Base-by-base conservation (phyloP, 1,284 basidiomycete species). In the Mycena citricolor region DNA sequence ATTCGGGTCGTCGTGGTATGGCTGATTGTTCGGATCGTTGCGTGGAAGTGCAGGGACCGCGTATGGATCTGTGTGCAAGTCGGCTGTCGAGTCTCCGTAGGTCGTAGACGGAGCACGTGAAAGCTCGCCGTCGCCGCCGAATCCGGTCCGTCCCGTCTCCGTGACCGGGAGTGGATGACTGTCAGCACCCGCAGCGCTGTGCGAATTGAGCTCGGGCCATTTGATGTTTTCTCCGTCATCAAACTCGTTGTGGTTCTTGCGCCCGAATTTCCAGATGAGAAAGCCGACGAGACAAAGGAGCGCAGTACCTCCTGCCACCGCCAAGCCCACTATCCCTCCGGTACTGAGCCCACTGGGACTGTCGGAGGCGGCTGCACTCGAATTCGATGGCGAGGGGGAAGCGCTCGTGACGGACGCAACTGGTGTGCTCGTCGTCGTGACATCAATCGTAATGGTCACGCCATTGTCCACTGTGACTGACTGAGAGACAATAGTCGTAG, bases 41-140 rank as follows among this genome's bases (percentile, higher is more conserved):
- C 88, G 85, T 8, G 86, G 86, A n/a, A 89, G 70, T n/a, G 86
- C 86, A 4, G 86, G 86, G 2, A 89, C 81, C 11, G 86, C 85
- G 61, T 90, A 90, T 4, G 87, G 86, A 56, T 90, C 86, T 35
- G 71, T 64, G 36, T 67, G 40, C 36, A 74, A 61, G 48, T 75
- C 72, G 8, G 68, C 60, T 1, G 69, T 69, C 19, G 73, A 73
- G 49, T 52, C 51, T 25, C 45, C 39, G 50, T 54, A 55, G 23
- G 71, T 75, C 10, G 14, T 25, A 29, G 42, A 72, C 14, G 73
- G 69, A 17, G 75, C 66, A 35, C 81, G 74, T 26, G 74, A 71
- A 31, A 83, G 68, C 49, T 76, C 75, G 40, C 70, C 61, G 42
- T 82, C 78, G 7, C 81, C 81, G 36, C 73, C 77, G 57, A 83